Evolutionary conservation across 257 asterid genomes (phyloP), one percentile per base, ranked within the genome.

Genomic region (Forsythia viridissima): DNA sequence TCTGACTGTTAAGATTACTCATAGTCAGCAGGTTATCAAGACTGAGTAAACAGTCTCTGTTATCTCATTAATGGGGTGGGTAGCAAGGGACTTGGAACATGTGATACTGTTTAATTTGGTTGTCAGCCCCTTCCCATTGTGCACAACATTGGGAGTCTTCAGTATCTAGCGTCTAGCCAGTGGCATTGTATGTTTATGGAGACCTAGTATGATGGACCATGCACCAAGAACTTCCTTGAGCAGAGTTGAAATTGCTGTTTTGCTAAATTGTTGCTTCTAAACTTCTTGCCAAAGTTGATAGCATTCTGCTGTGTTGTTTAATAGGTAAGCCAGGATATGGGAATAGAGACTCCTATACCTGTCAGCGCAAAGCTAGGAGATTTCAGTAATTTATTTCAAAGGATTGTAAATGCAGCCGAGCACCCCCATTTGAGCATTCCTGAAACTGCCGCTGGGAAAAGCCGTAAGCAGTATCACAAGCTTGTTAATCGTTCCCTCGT

Each of bases 301-400:
- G 65, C 24, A 5, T n/a, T 57, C 66, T 72, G 57, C 38, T 75
- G 57, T 85, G 77, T 55, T 78, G 65, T 80, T 80, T 44, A 55
- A 81, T 79, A 95, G 99, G 97, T 91, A 76, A 95, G 97, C 87
- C 97, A 95, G 87, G 99, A 95, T 81, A 82, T 95, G 93, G 99
- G 99, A 12, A 88, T 95, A 77, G 99, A 95, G 91, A 97, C 97
- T 76, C 99, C 98, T 44, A 93, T 95, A 82, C 97, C 98, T 48
- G 34, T 30, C 34, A 30, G 34, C 1, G 2, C 34, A 30, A 30
- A n/a, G 15, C 1, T 30, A 30, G 34, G 34, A 30, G 34, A 30
- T 30, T 30, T 30, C 34, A 30, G 34, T 30, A 30, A 30, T 30
- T 30, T 30, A 30, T 30, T 30, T 30, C 34, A 30, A 30, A 30